phyloP scores from a whole-genome alignment of 1,284 basidiomycete genomes.

The Cutaneotrichosporon sp. region DNA sequence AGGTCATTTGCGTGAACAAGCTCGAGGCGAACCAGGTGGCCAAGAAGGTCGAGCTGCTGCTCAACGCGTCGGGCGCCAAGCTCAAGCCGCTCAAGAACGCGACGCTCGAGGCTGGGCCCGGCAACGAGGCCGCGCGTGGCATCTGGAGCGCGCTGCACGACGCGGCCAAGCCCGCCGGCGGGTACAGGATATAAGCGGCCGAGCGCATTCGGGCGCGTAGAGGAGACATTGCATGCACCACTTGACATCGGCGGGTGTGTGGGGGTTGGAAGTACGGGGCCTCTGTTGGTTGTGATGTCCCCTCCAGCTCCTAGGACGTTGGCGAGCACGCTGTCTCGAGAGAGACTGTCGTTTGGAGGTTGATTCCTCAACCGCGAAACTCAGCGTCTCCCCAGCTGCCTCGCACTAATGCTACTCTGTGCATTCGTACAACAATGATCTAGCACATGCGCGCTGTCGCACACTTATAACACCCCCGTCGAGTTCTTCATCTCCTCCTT shows the following conservation, averaged over 20 bases:
- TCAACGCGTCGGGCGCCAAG: conserved; percentile 51
- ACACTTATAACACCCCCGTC: neutral
- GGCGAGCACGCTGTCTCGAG: too few relatives aligned
- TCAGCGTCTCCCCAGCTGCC: neutral
- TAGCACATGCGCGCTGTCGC: neutral
- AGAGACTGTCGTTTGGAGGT: too few relatives aligned
- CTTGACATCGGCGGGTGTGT: neutral
- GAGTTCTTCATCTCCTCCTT: conserved; percentile 23
- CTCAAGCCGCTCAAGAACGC: conserved; percentile 51
- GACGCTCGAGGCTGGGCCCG: conserved; percentile 50
- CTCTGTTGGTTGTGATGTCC: too few relatives aligned
- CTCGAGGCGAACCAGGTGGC: conserved; percentile 50
- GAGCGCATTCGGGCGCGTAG: neutral
- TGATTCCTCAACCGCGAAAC: too few relatives aligned
- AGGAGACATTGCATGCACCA: conserved; percentile 12
- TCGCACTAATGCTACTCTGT: neutral
- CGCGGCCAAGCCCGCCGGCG: conserved; percentile 36
- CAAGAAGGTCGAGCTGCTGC: conserved; percentile 52
- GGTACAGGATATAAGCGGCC: conserved; percentile 45
- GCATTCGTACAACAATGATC: conserved; percentile 5
- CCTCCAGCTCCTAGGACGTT: too few relatives aligned
- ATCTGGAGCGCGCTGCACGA: conserved; percentile 52
- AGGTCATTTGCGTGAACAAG: conserved; percentile 56
- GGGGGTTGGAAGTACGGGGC: neutral
- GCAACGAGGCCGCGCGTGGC: conserved; percentile 48